Conservation (phyloP, 2,329 filamentous ascomycete genomes). For the Cadophora malorum region DNA sequence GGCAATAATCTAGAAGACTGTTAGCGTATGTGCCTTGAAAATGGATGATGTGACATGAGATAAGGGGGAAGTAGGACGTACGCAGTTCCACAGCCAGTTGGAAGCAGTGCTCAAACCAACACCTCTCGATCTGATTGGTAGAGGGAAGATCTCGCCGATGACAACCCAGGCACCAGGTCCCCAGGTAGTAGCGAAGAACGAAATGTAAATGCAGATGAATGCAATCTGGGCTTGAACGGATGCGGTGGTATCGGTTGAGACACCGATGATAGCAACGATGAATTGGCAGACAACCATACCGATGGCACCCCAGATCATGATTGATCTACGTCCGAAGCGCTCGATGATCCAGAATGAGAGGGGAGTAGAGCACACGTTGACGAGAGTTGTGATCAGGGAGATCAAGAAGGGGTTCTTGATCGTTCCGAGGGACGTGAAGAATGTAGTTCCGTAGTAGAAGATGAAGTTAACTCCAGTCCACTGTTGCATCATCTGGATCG, state of each 20-base stretch:
- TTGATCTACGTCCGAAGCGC: conserved; percentile 76
- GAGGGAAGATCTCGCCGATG: conserved; percentile 88
- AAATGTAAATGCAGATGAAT: conserved; percentile 84
- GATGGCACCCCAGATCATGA: conserved; percentile 78
- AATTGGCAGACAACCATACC: conserved; percentile 90
- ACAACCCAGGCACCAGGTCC: conserved; percentile 77
- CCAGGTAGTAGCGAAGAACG: conserved; percentile 84
- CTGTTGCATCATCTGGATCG: conserved; percentile 83
- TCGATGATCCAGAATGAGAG: conserved; percentile 86
- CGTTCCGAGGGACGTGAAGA: conserved; percentile 78
- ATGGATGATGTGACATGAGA: neutral
- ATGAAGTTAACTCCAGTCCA: conserved; percentile 87
- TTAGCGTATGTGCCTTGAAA: neutral
- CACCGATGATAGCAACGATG: conserved; percentile 72
- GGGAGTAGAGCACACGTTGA: conserved; percentile 86
- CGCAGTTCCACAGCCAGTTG: conserved; percentile 85
- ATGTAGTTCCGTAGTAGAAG: conserved; percentile 92
- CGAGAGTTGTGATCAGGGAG: conserved; percentile 50
- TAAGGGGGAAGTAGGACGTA: conserved; percentile 15
- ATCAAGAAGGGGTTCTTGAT: conserved; percentile 78
- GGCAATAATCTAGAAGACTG: conserved; percentile 27
- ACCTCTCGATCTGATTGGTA: conserved; percentile 80
- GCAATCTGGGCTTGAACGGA: conserved; percentile 42
- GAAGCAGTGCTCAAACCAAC: conserved; percentile 84
- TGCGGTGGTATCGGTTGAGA: conserved; percentile 70